Conservation (phyloP, 306 rosid species). For the Hippophae rhamnoides region DNA sequence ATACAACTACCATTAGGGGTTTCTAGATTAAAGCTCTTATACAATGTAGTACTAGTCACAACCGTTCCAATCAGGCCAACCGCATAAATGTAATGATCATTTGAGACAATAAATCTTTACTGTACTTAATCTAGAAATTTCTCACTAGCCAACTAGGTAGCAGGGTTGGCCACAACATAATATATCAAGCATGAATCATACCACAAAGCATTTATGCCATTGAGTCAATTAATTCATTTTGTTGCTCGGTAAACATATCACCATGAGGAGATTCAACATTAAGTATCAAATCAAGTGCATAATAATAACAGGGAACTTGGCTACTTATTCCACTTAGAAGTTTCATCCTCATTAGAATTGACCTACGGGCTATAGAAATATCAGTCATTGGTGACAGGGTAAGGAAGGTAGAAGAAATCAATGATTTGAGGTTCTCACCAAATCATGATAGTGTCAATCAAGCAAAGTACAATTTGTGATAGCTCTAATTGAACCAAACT, state of each 20-base stretch:
- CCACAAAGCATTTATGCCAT: conserved; percentile 92
- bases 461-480: too few relatives aligned
- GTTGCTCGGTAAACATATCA: conserved; percentile 74
- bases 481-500: too few relatives aligned
- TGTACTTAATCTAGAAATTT: conserved; percentile 60
- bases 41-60: too few relatives aligned
- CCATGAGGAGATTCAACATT: conserved; percentile 71
- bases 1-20: too few relatives aligned
- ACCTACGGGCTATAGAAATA: too few relatives aligned
- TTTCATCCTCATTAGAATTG: too few relatives aligned
- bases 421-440: too few relatives aligned
- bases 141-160: conserved; percentile 76
- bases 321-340: conserved; percentile 55
- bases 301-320: conserved; percentile 26
- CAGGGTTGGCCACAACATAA: conserved; percentile 76
- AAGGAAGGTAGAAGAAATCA: too few relatives aligned
- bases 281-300: conserved; percentile 68
- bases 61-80: too few relatives aligned
- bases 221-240: conserved; percentile 69
- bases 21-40: too few relatives aligned
- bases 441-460: too few relatives aligned
- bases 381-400: too few relatives aligned
- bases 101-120: conserved; percentile 72
- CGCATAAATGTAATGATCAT: conserved; percentile 13
- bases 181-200: conserved; percentile 70